A percentile compares a stretch with the other conserved stretches of the same genome.
phyloP scores from a whole-genome alignment of 2,329 filamentous ascomycete species.

The Colletotrichum theobromicola region DNA sequence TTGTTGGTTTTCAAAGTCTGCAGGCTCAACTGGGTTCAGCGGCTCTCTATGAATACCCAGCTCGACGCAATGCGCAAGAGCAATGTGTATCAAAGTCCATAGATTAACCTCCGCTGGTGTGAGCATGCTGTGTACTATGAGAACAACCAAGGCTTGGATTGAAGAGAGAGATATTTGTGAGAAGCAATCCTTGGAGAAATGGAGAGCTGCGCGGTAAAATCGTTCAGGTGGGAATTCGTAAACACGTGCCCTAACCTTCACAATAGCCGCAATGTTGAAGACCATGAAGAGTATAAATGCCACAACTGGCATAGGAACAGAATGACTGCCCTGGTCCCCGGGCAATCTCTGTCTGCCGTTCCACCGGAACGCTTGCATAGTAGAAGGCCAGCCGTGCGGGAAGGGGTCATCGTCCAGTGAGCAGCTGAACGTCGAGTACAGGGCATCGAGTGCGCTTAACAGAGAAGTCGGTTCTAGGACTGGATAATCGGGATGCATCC shows the following conservation, averaged over 20 bases:
- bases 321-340: not conserved
- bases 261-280: constrained; percentile 37
- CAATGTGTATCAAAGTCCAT: constrained; percentile 40
- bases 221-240: constrained; percentile 37
- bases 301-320: constrained; percentile 26
- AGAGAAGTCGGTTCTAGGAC: constrained; percentile 25
- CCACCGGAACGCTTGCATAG: constrained; percentile 23
- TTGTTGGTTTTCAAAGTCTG: constrained; percentile 14
- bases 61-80: constrained; percentile 41
- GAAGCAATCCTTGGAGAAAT: constrained; percentile 35
- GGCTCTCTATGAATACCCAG: constrained; percentile 40
- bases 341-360: constrained; percentile 23
- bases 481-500: constrained; percentile 27
- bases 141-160: constrained; percentile 35
- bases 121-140: constrained; percentile 36
- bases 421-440: constrained; percentile 22
- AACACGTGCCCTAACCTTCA: constrained; percentile 34
- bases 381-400: constrained; percentile 24
- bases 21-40: not conserved
- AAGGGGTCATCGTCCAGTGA: constrained; percentile 10
- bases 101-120: constrained; percentile 38
- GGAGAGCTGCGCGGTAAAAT: constrained; percentile 37
- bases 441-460: constrained; percentile 24
- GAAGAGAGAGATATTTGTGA: constrained; percentile 35
- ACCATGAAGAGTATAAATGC: constrained; percentile 39